Evolutionary conservation across 2,329 filamentous ascomycete genomes (phyloP).

Genomic region (Penicillium sp.): DNA sequence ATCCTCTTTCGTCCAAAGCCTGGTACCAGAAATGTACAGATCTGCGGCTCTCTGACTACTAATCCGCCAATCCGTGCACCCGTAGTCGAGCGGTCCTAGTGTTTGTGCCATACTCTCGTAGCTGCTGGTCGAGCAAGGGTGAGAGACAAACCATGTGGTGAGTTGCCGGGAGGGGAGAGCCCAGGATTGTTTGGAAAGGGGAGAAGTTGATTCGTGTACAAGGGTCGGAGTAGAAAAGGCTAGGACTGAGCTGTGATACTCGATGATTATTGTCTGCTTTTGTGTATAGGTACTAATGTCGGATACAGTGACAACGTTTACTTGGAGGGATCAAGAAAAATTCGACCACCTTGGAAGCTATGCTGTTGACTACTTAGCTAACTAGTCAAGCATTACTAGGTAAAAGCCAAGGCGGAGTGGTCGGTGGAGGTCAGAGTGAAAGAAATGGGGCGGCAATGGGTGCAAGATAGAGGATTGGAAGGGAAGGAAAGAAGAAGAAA

Average conservation of each 20-base stretch:
- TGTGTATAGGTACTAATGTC: slow-evolving; percentile 17
- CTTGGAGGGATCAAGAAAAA: slow-evolving; percentile 16
- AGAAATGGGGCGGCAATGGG: no score
- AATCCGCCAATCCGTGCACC: slow-evolving; percentile 28
- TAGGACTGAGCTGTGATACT: slow-evolving; percentile 20
- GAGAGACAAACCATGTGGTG: slow-evolving; percentile 19
- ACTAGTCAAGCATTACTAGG: neutral
- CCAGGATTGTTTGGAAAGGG: slow-evolving; percentile 17
- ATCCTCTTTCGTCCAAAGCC: slow-evolving; percentile 29
- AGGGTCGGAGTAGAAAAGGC: slow-evolving; percentile 21
- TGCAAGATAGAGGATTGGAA: no score
- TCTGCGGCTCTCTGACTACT: slow-evolving; percentile 31
- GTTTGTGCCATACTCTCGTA: slow-evolving; percentile 27
- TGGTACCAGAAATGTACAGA: slow-evolving; percentile 28
- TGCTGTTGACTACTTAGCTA: slow-evolving; percentile 1
- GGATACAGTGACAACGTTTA: slow-evolving; percentile 16
- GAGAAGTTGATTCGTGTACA: slow-evolving; percentile 19
- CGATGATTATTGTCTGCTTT: slow-evolving; percentile 20
- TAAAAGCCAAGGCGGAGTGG: neutral
- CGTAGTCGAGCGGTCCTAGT: slow-evolving; percentile 26
- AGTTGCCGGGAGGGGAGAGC: slow-evolving; percentile 16
- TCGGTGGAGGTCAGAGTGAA: no score
- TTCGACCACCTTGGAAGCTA: slow-evolving; percentile 11
- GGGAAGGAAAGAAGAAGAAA: no score
- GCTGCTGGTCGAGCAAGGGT: slow-evolving; percentile 20